Evolutionary conservation across 139 green algal genomes (phyloP), one percentile per base, ranked within the genome.

Genomic region (Picochlorum sp.): DNA sequence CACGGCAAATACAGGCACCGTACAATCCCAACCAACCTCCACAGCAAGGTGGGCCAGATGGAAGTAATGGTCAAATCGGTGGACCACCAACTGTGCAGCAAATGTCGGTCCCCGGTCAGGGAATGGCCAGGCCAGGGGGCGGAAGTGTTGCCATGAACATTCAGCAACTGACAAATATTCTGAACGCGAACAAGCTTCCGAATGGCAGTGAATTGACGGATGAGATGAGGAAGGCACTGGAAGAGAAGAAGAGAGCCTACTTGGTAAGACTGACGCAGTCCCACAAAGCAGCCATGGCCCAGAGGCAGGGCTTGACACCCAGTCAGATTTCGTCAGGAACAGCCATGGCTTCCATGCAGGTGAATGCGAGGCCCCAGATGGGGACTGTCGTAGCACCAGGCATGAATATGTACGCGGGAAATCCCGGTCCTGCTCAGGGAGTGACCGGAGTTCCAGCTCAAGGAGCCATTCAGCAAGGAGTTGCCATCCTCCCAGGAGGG

Each of bases 141-240:
- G 34, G 34, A 41, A 41, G 8, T 41, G 34, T 41, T 24, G 56
- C 69, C 21, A 52, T 77, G 61, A 73, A 58, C 41, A 30, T 78
- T 28, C 59, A 69, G 34, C 71, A 78, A 45, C 41, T 73, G 11
- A 72, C 71, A 34, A 56, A 66, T 61, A 78, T 78, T 8, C 32
- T 78, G 8, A 45, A 63, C 24, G 65, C 57, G 1, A 62, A 62
- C n/a, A 61, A 69, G 20, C 60, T 78, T 60, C 71, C 71, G 3
- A 68, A 71, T 45, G 71, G 71, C 24, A 59, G 64, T 41, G 49
- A 55, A 34, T 58, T 78, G 45, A 24, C 50, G 14, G 24, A 57
- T 6, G 18, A 70, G 5, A 70, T 73, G 59, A 59, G 71, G 7
- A 62, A 71, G 50, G 41, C 56, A 3, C 67, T 77, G 11, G 57